phyloP scores from a whole-genome alignment of 805 yeast genomes.

The Starmerella riodocensis region DNA sequence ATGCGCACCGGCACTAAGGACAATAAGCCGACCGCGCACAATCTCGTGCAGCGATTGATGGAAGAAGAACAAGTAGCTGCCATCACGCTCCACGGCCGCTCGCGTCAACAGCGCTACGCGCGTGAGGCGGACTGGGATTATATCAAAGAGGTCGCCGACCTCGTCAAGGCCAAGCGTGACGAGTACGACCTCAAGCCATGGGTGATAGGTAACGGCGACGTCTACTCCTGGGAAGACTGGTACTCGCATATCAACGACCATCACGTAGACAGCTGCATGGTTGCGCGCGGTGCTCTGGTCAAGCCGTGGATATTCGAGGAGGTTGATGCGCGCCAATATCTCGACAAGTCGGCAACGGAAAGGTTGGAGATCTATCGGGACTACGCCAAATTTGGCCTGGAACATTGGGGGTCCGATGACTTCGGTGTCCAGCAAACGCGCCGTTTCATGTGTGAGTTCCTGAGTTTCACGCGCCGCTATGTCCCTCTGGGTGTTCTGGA shows the following conservation, averaged over 20 bases:
- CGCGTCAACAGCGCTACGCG: slow-evolving; percentile 91
- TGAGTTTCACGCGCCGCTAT: slow-evolving; percentile 87
- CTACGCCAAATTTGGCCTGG: slow-evolving; percentile 69
- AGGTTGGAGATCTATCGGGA: slow-evolving; percentile 61
- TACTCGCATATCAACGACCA: slow-evolving; percentile 49
- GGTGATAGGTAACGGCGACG: slow-evolving; percentile 91
- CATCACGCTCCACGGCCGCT: slow-evolving; percentile 88
- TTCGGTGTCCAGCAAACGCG: slow-evolving; percentile 82
- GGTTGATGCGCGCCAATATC: slow-evolving; percentile 71
- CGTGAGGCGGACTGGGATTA: slow-evolving; percentile 88
- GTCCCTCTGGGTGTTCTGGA: slow-evolving; percentile 90
- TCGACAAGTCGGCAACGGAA: slow-evolving; percentile 84
- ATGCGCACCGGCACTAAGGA: slow-evolving; percentile 85
- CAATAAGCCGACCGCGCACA: slow-evolving; percentile 73
- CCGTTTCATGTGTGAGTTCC: slow-evolving; percentile 83
- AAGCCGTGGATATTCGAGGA: slow-evolving; percentile 99
- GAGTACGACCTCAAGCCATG: slow-evolving; percentile 60
- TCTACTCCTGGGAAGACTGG: slow-evolving; percentile 81
- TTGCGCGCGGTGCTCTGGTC: slow-evolving; percentile 93
- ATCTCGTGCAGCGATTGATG: slow-evolving; percentile 56
- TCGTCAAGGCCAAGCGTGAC: slow-evolving; percentile 42
- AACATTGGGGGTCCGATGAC: slow-evolving; percentile 97
- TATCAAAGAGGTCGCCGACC: slow-evolving; percentile 55
- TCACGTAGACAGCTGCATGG: slow-evolving; percentile 87
- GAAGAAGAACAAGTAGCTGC: slow-evolving; percentile 76